Evolutionary conservation across 352 stramenopile genomes (phyloP).

Genomic region (Phytophthora litchii): DNA sequence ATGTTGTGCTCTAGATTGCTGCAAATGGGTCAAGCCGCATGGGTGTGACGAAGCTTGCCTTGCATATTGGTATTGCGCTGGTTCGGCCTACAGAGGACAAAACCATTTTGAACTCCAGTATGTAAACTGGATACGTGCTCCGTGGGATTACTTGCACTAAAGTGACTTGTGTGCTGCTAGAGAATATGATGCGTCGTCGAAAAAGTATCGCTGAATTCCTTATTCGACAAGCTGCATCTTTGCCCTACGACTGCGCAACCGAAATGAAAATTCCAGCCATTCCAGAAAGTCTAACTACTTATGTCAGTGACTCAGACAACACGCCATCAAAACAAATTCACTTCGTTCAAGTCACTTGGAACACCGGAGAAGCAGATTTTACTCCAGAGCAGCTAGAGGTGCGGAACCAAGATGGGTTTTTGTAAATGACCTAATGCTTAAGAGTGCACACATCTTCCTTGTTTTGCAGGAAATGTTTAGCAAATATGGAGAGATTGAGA

Average conservation of each 20-base stretch:
- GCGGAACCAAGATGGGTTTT: neutral
- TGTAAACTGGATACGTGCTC: neutral
- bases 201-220: slow-evolving; percentile 51
- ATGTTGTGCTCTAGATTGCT: slow-evolving; percentile 37
- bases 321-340: slow-evolving; percentile 20
- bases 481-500: slow-evolving; percentile 37
- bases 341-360: slow-evolving; percentile 52
- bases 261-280: slow-evolving; percentile 43
- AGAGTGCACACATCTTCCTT: neutral
- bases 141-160: neutral
- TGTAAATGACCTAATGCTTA: neutral
- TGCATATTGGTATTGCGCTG: slow-evolving; percentile 44
- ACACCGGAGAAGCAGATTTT: slow-evolving; percentile 18
- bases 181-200: slow-evolving; percentile 35
- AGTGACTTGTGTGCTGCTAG: neutral
- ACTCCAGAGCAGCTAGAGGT: slow-evolving; percentile 38
- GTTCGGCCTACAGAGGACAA: slow-evolving; percentile 47
- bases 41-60: slow-evolving; percentile 47
- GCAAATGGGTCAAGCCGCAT: slow-evolving; percentile 45
- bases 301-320: neutral
- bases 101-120: slow-evolving; percentile 39
- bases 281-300: slow-evolving; percentile 19
- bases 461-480: slow-evolving; percentile 32
- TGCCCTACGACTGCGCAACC: slow-evolving; percentile 51
- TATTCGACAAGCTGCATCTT: slow-evolving; percentile 49